Evolutionary conservation across 192 early-diverging fungal genomes (phyloP), one percentile per base, ranked within the genome.

Genomic region (Backusella mclennaniae): DNA sequence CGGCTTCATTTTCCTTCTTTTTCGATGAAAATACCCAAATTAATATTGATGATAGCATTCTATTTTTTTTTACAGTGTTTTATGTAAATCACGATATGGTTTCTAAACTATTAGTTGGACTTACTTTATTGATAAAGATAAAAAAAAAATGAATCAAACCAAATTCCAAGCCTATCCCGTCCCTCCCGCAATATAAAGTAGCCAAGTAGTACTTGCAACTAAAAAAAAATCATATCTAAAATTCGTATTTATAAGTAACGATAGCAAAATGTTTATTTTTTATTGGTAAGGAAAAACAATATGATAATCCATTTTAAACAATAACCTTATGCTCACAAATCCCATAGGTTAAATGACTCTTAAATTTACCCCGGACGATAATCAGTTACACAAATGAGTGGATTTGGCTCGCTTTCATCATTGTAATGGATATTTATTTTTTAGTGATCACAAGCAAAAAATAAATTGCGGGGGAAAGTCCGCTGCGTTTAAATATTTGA

Each of bases 121-220:
- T 59, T 59, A 59, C 21, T 23, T 59, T 11, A 59, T 59, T 12
- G 23, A 8, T 19, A 59, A 23, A 23, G 23, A 59, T 26, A 59
- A 23, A 26, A 12, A 21, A 44, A 44, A 44, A 44, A 44, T n/a
- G 46, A 59, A 26, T 26, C 21, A 59, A 59, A 59, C 53, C 23
- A 59, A 26, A 59, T 59, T 59, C 53, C 53, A 59, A 59, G 53
- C 9, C 53, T 59, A 59, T 59, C 53, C 53, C 53, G 53, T 59
- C 53, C 53, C 53, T 59, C 53, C 53, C 53, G 53, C 53, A 26
- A 59, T 59, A 59, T 59, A 23, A 59, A 59, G 53, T 59, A 59
- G 9, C n/a, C 6, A 49, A 49, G 46, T 49, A 21, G 46, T 49
- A 49, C 46, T 1, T 19, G 1, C 19, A 49, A 8, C 46, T 21